Evolutionary conservation across 2,329 filamentous ascomycete species (phyloP).

Genomic region (Microcyclosporella mali): DNA sequence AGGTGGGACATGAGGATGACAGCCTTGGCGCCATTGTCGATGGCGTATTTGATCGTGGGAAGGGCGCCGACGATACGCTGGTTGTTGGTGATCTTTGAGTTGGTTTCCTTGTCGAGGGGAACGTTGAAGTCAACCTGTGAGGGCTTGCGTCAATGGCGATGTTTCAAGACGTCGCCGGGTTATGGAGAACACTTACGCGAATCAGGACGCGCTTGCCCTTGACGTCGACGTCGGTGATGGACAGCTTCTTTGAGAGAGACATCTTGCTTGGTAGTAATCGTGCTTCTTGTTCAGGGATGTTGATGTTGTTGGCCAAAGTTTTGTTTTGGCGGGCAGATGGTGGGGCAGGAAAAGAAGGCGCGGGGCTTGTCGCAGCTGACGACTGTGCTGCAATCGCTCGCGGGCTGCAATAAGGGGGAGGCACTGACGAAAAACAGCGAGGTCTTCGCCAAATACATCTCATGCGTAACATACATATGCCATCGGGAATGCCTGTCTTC

Average conservation of each 20-base stretch:
- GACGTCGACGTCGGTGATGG: slow-evolving; percentile 91
- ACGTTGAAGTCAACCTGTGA: slow-evolving; percentile 98
- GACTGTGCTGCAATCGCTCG: too few relatives aligned
- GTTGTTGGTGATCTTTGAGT: slow-evolving; percentile 81
- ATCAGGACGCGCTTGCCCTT: slow-evolving; percentile 98
- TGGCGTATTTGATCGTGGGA: slow-evolving; percentile 37
- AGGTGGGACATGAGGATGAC: slow-evolving; percentile 98
- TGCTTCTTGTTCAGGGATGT: not conserved
- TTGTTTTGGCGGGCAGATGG: not conserved
- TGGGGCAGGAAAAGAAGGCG: too few relatives aligned
- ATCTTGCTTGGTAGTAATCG: slow-evolving; percentile 47
- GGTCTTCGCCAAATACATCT: too few relatives aligned
- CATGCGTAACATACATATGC: too few relatives aligned
- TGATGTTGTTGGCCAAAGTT: too few relatives aligned
- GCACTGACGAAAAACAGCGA: too few relatives aligned
- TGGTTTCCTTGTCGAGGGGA: slow-evolving; percentile 80
- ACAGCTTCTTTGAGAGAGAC: slow-evolving; percentile 98
- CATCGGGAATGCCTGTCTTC: not conserved
- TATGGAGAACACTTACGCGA: slow-evolving; percentile 51
- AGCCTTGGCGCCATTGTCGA: slow-evolving; percentile 46
- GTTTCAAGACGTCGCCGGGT: slow-evolving; percentile 6
- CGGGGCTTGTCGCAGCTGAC: too few relatives aligned
- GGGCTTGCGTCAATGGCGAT: slow-evolving; percentile 19
- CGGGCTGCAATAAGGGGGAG: too few relatives aligned
- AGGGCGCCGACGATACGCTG: slow-evolving; percentile 92